Base-by-base conservation (phyloP, 2,329 filamentous ascomycete genomes). In the Pseudomassariella vexata region DNA sequence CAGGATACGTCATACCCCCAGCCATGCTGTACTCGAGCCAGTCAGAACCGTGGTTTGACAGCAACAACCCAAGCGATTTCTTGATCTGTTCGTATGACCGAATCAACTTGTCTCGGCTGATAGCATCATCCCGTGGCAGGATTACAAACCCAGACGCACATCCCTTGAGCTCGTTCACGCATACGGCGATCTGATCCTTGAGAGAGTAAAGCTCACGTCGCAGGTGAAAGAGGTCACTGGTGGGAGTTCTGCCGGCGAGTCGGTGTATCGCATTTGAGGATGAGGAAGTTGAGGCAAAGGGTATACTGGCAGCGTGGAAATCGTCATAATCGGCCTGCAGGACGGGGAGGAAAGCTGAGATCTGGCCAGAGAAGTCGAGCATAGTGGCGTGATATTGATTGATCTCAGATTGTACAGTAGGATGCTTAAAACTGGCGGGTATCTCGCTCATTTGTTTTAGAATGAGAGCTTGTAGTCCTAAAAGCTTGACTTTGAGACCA, bases 11-110 rank as follows among this genome's bases (percentile, higher is more conserved):
- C 15, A 49, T 26, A 5, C 43, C 41, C 2, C 40, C 37, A 3
- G 28, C 29, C 9, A 35, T 19, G 20, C 41, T 39, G 19, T 39
- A 32, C 9, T 50, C 41, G 6, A 45, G 38, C 47, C 45, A 50
- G 12, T 49, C 41, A 3, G 42, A 42, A 9, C 32, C 38, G 24
- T 47, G 43, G 24, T 50, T 48, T 2, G 46, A 43, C 9, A 51
- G 22, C 22, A 47, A 41, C 6, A 30, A 12, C 12, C 41, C 42
- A 7, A 48, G 34, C 3, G 41, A 34, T 2, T 37, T 32, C 24
- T 45, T 41, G 21, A 43, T 44, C 5, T 20, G 25, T n/a, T 28
- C 24, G 19, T 47, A 42, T 4, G 42, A 40, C 12, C 30, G 20
- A 1, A 30, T 21, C 11, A 37, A 19, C 4, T 20, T 12, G n/a